A percentile compares a stretch with the other conserved stretches of the same genome.
Evolutionary conservation across 306 rosid genomes (phyloP).

Genomic region (Rosa rugosa): DNA sequence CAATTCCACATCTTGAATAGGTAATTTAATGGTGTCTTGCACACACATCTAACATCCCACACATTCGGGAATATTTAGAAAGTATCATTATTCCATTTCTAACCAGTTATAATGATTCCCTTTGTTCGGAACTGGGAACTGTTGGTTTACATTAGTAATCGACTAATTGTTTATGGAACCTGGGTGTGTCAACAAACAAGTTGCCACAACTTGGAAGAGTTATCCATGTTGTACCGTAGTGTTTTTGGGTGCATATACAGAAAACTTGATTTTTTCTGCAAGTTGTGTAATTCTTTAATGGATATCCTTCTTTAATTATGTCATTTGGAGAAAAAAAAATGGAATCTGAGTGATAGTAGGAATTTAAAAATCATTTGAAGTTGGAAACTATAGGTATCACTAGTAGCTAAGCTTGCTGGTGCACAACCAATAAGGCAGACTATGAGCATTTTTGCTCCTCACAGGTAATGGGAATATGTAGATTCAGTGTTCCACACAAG

Average conservation of each 20-base stretch:
- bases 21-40: not conserved
- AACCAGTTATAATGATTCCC: not conserved
- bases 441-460: not conserved
- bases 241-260: not conserved
- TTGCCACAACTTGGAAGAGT: not conserved
- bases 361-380: not conserved
- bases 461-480: not conserved
- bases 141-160: not conserved
- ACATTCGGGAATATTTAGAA: not conserved
- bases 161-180: not conserved
- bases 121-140: not conserved
- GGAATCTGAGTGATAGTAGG: not conserved
- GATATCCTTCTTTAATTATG: not conserved
- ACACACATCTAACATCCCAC: not conserved
- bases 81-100: not conserved
- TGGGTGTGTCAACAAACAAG: not conserved
- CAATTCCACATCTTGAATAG: not conserved
- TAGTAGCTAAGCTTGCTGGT: not conserved
- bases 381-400: not conserved
- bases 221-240: not conserved
- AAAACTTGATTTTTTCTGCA: not conserved
- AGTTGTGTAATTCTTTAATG: not conserved
- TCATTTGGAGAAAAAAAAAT: not conserved
- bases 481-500: not conserved
- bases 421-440: not conserved